A percentile compares a stretch with the other conserved stretches of the same genome.
These are phyloP conservation scores for Paspalum vaginatum DNA, from an alignment of 176 grass and related monocot genomes.

Conservation along the genomic window DNA sequence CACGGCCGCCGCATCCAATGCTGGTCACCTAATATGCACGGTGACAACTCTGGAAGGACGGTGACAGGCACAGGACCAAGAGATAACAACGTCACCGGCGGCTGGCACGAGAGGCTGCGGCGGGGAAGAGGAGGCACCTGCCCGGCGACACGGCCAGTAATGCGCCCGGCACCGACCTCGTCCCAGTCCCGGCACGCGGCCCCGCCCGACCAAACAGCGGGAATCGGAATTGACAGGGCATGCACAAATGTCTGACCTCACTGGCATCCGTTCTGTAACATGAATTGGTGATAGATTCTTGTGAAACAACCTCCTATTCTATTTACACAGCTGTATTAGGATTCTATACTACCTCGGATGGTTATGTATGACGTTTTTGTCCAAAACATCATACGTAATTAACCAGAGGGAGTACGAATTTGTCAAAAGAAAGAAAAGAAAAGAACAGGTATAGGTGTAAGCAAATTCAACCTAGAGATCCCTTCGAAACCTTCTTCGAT, in stretches of 20 bases:
- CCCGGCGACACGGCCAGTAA: background rate
- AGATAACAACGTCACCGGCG: background rate
- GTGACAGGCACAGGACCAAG: background rate
- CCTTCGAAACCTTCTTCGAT: background rate
- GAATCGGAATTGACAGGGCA: conserved; percentile 7
- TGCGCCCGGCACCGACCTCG: background rate
- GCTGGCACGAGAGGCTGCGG: background rate
- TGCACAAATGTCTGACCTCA: background rate
- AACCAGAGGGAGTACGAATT: background rate
- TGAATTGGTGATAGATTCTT: background rate
- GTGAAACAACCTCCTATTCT: background rate
- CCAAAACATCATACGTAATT: too few species aligned
- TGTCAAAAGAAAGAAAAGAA: background rate
- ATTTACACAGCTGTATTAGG: conserved; percentile 1
- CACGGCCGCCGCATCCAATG: conserved; percentile 20
- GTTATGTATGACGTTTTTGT: too few species aligned
- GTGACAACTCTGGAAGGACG: conserved; percentile 2
- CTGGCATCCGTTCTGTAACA: background rate
- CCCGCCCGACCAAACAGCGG: background rate
- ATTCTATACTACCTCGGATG: background rate
- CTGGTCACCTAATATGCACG: conserved; percentile 21
- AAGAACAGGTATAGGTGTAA: background rate
- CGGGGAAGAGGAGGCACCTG: background rate
- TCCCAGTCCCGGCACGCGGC: background rate
- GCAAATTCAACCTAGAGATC: background rate